phyloP scores from a whole-genome alignment of 352 stramenopile species.

The Phytopythium mirpurense region DNA sequence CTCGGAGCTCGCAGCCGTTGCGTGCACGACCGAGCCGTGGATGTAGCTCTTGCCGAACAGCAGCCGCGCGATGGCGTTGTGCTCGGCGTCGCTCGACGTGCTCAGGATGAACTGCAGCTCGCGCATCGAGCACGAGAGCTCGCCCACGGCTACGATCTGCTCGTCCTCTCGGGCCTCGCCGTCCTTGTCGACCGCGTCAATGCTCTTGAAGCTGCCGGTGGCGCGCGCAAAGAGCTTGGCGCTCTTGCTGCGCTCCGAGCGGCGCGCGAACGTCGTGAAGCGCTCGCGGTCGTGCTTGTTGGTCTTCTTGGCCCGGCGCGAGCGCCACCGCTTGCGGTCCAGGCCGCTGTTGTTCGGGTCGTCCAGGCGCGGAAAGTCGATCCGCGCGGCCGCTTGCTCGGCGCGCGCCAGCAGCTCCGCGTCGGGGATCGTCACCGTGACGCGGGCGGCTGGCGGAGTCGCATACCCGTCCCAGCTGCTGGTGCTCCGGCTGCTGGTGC shows the following conservation, averaged over 20 bases:
- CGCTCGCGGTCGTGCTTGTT: not conserved
- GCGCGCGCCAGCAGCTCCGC: not conserved
- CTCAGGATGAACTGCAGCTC: constrained; percentile 12
- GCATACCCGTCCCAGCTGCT: not conserved
- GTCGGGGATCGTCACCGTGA: constrained; percentile 3
- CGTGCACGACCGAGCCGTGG: constrained; percentile 18
- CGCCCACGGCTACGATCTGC: constrained; percentile 1
- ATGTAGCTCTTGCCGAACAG: constrained; percentile 21
- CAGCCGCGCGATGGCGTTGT: constrained; percentile 21
- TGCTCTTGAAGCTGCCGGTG: not conserved
- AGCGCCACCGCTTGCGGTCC: constrained; percentile 2
- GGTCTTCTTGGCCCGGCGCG: constrained; percentile 1
- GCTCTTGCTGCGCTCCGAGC: constrained; percentile 6
- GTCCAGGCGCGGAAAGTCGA: constrained; percentile 6
- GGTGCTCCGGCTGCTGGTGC: not conserved
- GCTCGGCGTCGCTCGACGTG: constrained; percentile 12
- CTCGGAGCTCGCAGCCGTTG: not conserved
- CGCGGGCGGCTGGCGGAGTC: not conserved
- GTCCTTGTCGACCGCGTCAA: not conserved
- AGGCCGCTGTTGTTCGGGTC: constrained; percentile 1
- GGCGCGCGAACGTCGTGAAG: constrained; percentile 4
- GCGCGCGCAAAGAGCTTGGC: not conserved
- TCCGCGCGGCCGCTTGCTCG: constrained; percentile 2
- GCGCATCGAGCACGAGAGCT: constrained; percentile 3
- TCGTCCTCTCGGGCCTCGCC: constrained; percentile 1